phyloP scores from a whole-genome alignment of 768 basidiomycete species.

The Lactifluus pinguis region DNA sequence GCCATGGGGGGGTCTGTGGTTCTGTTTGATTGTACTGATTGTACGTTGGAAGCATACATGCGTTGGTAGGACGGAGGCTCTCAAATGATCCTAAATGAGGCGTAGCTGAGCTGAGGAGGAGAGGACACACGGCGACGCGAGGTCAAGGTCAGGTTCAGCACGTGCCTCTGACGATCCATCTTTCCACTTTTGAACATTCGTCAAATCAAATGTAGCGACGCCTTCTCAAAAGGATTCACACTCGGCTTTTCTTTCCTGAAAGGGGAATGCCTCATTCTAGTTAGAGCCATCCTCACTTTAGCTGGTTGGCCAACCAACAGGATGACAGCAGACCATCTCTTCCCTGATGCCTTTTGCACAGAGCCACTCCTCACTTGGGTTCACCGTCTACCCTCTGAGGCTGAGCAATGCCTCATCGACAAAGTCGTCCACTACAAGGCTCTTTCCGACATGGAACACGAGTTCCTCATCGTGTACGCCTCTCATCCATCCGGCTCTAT shows the following conservation, averaged over 20 bases:
- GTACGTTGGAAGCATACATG: conserved; percentile 3
- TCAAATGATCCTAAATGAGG: neutral
- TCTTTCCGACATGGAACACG: conserved; percentile 18
- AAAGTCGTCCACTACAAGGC: conserved; percentile 18
- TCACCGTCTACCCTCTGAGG: neutral
- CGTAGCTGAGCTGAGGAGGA: neutral
- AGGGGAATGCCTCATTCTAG: neutral
- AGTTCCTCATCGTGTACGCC: conserved; percentile 15
- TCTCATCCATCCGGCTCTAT: conserved; percentile 9
- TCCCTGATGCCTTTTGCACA: conserved; percentile 8
- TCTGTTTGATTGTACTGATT: neutral
- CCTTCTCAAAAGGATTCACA: neutral
- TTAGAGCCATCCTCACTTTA: neutral
- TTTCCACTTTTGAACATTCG: too few relatives aligned
- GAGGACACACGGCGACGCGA: neutral
- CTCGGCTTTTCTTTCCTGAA: neutral
- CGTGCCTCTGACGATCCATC: neutral
- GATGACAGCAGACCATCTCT: neutral
- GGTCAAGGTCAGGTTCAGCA: neutral
- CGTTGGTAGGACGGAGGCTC: neutral
- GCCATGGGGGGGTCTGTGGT: conserved; percentile 11
- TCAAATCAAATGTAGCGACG: neutral
- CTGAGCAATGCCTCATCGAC: conserved; percentile 8
- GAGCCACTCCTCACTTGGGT: conserved; percentile 15
- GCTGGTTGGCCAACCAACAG: neutral